These are phyloP conservation scores for Trichophyton schoenleinii DNA, from an alignment of 2,329 filamentous ascomycete genomes.

Conservation along the genomic window DNA sequence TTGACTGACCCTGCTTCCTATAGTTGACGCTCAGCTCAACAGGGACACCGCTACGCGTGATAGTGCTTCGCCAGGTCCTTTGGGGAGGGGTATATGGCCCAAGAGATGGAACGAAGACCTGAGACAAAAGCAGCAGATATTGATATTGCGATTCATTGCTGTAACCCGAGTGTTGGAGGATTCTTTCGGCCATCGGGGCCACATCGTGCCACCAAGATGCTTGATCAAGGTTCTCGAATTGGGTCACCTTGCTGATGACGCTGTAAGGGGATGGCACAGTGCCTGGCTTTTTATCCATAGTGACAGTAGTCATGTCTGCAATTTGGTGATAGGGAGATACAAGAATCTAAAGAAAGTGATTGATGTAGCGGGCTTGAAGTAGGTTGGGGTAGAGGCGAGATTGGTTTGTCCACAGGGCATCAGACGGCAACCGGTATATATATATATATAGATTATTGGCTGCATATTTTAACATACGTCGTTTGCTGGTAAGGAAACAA, in stretches of 20 bases:
- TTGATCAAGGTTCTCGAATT: slow-evolving; percentile 10
- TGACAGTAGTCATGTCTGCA: background rate
- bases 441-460: background rate
- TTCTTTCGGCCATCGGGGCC: slow-evolving; percentile 12
- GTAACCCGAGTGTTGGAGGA: slow-evolving; percentile 12
- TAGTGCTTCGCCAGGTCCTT: background rate
- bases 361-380: background rate
- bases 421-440: background rate
- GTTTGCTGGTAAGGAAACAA: background rate
- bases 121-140: slow-evolving; percentile 11
- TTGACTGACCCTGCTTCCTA: background rate
- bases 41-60: slow-evolving; percentile 7
- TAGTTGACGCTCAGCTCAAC: slow-evolving; percentile 12
- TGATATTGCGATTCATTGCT: slow-evolving; percentile 13
- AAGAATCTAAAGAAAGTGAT: background rate
- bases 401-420: background rate
- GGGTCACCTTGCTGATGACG: background rate
- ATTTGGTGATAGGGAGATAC: background rate
- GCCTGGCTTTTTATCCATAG: background rate
- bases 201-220: slow-evolving; percentile 16
- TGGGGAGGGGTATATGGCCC: slow-evolving; percentile 10
- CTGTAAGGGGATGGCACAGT: background rate
- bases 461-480: background rate
- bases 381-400: background rate
- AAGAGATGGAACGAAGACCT: slow-evolving; percentile 13